A percentile compares a stretch with the other conserved stretches of the same genome.
phyloP scores from a whole-genome alignment of 805 yeast genomes.

The Yamadazyma tumulicola region DNA sequence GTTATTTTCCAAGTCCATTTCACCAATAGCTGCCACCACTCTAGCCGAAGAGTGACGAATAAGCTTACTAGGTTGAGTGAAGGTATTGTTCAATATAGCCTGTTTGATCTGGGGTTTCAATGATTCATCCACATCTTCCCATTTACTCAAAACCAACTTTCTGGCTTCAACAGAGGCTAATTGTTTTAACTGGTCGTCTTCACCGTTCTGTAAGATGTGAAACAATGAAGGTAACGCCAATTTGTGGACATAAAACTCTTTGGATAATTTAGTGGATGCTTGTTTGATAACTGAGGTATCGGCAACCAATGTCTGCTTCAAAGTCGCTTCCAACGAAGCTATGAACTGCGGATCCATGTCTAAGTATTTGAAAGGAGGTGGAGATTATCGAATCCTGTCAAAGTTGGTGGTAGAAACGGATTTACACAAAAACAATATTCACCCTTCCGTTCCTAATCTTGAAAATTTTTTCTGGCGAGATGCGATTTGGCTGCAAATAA shows the following conservation, averaged over 20 bases:
- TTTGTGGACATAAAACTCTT: constrained; percentile 69
- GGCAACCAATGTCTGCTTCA: constrained; percentile 77
- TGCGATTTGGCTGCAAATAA: no score
- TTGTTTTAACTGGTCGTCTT: constrained; percentile 73
- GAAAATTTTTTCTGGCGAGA: no score
- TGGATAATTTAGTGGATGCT: constrained; percentile 72
- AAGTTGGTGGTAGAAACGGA: no score
- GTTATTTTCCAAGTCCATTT: constrained; percentile 58
- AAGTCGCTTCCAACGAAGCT: constrained; percentile 70
- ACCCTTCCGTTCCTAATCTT: no score
- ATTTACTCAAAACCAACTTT: constrained; percentile 69
- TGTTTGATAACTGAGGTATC: constrained; percentile 75
- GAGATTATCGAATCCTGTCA: no score
- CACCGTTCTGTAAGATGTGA: constrained; percentile 70
- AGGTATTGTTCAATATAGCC: constrained; percentile 65
- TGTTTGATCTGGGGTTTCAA: constrained; percentile 61
- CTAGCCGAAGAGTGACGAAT: constrained; percentile 89
- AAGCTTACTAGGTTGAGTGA: constrained; percentile 58
- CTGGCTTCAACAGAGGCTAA: constrained; percentile 96
- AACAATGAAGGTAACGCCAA: constrained; percentile 76
- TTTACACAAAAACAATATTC: no score
- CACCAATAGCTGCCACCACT: constrained; percentile 82
- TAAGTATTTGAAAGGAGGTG: not conserved
- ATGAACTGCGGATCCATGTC: constrained; percentile 70
- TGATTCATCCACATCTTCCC: constrained; percentile 54